These are phyloP conservation scores for Sonneratia alba DNA, from an alignment of 345 rosid species.

Conservation along the genomic window DNA sequence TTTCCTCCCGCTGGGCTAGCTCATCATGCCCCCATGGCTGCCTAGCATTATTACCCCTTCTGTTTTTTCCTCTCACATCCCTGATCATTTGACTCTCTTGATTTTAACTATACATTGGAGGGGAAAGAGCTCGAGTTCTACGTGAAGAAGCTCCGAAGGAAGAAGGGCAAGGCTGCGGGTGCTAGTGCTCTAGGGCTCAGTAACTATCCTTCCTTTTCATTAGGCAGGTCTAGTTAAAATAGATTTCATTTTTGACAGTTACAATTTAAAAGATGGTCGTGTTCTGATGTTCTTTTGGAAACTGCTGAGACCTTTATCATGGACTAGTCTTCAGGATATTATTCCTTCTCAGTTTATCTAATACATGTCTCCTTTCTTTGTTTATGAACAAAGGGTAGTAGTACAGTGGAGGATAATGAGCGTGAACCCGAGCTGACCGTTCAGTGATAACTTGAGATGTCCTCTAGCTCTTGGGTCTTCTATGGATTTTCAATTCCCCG, in stretches of 20 bases:
- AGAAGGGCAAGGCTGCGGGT: slow-evolving; percentile 33
- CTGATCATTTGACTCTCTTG: background rate
- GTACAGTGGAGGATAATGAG: no score
- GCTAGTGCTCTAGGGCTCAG: slow-evolving; percentile 13
- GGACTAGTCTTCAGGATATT: background rate
- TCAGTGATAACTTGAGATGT: background rate
- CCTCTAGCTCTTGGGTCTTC: background rate
- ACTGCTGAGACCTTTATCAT: background rate
- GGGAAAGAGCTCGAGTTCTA: slow-evolving; percentile 41
- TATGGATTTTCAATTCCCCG: background rate
- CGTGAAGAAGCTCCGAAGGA: slow-evolving; percentile 38
- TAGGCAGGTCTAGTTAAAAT: background rate
- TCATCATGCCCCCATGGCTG: background rate
- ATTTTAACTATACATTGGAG: slow-evolving; percentile 30
- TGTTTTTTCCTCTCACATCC: background rate
- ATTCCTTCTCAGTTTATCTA: background rate
- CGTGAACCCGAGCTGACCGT: no score
- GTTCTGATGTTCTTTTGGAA: background rate
- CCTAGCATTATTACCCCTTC: background rate
- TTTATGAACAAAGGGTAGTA: background rate
- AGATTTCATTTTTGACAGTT: slow-evolving; percentile 2
- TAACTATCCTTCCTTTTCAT: background rate
- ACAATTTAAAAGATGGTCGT: background rate
- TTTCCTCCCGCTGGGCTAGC: slow-evolving; percentile 47
- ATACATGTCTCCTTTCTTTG: background rate